These are phyloP conservation scores for Clarireedia hainanense DNA, from an alignment of 2,329 filamentous ascomycete species.

Conservation along the genomic window DNA sequence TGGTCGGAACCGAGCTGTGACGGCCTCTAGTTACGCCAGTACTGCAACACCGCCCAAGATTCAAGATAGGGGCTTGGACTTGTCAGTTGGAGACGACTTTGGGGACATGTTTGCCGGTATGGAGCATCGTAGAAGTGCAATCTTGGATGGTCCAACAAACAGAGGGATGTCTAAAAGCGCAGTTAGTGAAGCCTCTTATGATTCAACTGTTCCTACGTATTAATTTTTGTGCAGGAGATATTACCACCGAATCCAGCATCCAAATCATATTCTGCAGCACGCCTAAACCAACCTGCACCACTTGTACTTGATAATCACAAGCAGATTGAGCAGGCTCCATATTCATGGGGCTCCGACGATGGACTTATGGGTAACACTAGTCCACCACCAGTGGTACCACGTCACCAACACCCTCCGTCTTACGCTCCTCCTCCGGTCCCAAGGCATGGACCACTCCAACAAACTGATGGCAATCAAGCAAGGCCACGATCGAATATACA, in stretches of 20 bases:
- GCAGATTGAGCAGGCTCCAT: constrained; percentile 22
- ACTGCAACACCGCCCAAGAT: constrained; percentile 28
- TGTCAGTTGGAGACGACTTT: constrained; percentile 30
- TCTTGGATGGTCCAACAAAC: constrained; percentile 20
- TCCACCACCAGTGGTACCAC: constrained; percentile 19
- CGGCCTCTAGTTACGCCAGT: constrained; percentile 29
- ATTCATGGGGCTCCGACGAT: constrained; percentile 28
- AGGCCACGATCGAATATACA: constrained; percentile 4
- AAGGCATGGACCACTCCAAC: constrained; percentile 5
- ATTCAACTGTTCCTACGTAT: neutral
- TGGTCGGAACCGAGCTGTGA: constrained; percentile 24
- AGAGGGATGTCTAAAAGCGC: constrained; percentile 23
- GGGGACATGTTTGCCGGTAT: constrained; percentile 29
- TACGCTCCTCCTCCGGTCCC: constrained; percentile 3
- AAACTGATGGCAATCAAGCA: constrained; percentile 3
- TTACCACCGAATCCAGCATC: constrained; percentile 15
- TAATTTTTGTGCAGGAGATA: constrained; percentile 18
- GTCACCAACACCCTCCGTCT: constrained; percentile 11
- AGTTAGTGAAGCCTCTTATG: constrained; percentile 16
- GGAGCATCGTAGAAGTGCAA: constrained; percentile 24
- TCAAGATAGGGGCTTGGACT: constrained; percentile 23
- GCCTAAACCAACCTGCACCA: constrained; percentile 21
- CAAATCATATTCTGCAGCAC: constrained; percentile 15
- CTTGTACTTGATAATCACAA: constrained; percentile 25
- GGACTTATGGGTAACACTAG: constrained; percentile 23